Percentiles rank a stretch among this genome's conserved stretches.
phyloP scores from a whole-genome alignment of 495 filamentous ascomycete species.

The Penicillium daleae region DNA sequence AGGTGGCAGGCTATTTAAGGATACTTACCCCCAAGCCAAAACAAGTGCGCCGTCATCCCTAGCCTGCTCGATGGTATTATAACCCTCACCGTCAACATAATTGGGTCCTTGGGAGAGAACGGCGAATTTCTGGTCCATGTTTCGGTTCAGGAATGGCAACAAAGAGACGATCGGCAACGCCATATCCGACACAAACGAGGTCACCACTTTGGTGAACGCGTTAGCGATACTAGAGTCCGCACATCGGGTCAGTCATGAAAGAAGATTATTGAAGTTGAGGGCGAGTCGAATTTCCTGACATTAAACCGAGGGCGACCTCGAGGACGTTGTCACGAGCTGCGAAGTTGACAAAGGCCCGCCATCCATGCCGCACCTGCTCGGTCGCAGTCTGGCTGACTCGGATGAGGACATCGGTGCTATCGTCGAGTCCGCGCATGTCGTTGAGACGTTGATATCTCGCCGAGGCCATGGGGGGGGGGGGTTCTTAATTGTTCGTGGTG shows the following conservation, averaged over 20 bases:
- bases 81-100: slow-evolving; percentile 49
- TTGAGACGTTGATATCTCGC: background rate
- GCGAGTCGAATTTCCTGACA: slow-evolving; percentile 48
- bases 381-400: slow-evolving; percentile 38
- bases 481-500: background rate
- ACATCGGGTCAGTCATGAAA: slow-evolving; percentile 1
- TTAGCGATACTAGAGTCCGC: slow-evolving; percentile 59
- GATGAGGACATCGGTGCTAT: slow-evolving; percentile 28
- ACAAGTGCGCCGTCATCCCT: slow-evolving; percentile 72
- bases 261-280: background rate
- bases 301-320: slow-evolving; percentile 75
- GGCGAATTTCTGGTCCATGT: slow-evolving; percentile 77
- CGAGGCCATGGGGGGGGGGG: background rate
- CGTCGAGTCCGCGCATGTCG: slow-evolving; percentile 41
- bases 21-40: slow-evolving; percentile 67
- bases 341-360: slow-evolving; percentile 69
- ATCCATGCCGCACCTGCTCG: slow-evolving; percentile 47
- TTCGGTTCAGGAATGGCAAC: slow-evolving; percentile 68
- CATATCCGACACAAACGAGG: slow-evolving; percentile 72
- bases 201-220: slow-evolving; percentile 73
- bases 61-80: slow-evolving; percentile 71
- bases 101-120: slow-evolving; percentile 61
- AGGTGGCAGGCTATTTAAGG: background rate
- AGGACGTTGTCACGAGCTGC: slow-evolving; percentile 76
- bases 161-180: slow-evolving; percentile 70